Base-by-base conservation (phyloP, 176 grass and related monocot species). In the Melocanna baccifera region DNA sequence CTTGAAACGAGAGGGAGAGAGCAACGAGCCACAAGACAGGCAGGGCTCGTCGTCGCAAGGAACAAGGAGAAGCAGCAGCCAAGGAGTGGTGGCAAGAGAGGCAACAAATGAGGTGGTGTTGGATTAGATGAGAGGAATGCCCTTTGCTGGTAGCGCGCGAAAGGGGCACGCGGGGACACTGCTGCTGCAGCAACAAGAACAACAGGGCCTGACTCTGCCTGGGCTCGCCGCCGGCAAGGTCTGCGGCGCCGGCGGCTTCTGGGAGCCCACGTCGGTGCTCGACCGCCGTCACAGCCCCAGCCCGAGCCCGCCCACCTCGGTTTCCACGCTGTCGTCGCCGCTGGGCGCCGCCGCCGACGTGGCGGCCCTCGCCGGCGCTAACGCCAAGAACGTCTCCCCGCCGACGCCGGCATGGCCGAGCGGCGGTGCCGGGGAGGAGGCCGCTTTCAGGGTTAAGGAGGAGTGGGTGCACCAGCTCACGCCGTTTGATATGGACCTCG, bases 41-140 rank as follows among this genome's bases (percentile, higher is more conserved):
- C 53, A 47, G 20, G n/a, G n/a, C n/a, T n/a, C n/a, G n/a, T n/a
- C 51, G 68, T 77, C 58, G 83, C 63, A 57, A 78, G 78, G 88
- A 78, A 5, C 29, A 63, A 8, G 67, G 62, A 13, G 75, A 1
- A 8, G 78, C 16, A 69, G 77, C 62, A 68, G 78, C 43, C 28
- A n/a, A 42, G 53, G 34, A 20, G 71, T 70, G 75, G 63, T 86
- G 68, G 80, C 58, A 30, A 29, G 61, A 29, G 61, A 15, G 61
- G 59, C 12, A 29, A 0, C 61, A 29, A 73, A 90, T 89, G 87
- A 94, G 88, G 90, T 72, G 86, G 45, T 86, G 83, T 46, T 16
- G 81, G 68, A 48, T 87, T 99, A 91, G 97, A 96, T 99, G 97
- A 99, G 91, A 86, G 96, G 90, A 83, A 93, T 94, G 89, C 96